Evolutionary conservation across 2,329 filamentous ascomycete species (phyloP), one percentile per base, ranked within the genome.

Genomic region (Tolypocladium amazonense): DNA sequence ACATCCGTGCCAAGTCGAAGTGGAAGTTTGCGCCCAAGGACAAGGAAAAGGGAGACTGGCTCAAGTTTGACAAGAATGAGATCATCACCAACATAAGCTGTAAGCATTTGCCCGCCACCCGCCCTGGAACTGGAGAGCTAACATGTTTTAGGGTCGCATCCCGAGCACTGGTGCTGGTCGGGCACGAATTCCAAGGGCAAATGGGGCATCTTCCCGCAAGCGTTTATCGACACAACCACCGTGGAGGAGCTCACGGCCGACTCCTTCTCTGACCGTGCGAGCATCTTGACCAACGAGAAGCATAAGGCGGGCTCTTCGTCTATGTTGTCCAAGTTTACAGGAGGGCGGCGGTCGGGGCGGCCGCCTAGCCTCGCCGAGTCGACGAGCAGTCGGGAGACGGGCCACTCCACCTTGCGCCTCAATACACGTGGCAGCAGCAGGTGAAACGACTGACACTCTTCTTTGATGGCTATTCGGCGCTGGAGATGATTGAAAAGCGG

Each of bases 21-120:
- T 85, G 81, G 81, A 82, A 77, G 68, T 84, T 81, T 71, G 72
- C 74, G 56, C 75, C 76, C 41, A 79, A 77, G 63, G 71, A 74
- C 27, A 75, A 75, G 56, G 74, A 76, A 12, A 73, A 71, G 27
- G 75, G 75, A 35, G 69, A 76, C 14, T 85, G 82, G 82, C 72
- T 85, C n/a, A 77, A 74, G 63, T 83, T 89, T 66, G 85, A 87
- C 37, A 87, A 86, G 68, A 84, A 83, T 25, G 87, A 89, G 63
- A 76, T 79, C 3, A 87, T 88, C 20, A 84, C 79, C 63, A 90
- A 87, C 72, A 90, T 83, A 30, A 74, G 73, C 58, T 83, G 80
- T 80, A 67, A 75, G 79, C 76, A 9, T 3, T 25, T 57, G 9
- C 56, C 47, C 3, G 1, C 45, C 20, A 20, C 14, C 6, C 11